Conservation (phyloP, 2,329 filamentous ascomycete genomes). For the Decorospora gaudefroyi region DNA sequence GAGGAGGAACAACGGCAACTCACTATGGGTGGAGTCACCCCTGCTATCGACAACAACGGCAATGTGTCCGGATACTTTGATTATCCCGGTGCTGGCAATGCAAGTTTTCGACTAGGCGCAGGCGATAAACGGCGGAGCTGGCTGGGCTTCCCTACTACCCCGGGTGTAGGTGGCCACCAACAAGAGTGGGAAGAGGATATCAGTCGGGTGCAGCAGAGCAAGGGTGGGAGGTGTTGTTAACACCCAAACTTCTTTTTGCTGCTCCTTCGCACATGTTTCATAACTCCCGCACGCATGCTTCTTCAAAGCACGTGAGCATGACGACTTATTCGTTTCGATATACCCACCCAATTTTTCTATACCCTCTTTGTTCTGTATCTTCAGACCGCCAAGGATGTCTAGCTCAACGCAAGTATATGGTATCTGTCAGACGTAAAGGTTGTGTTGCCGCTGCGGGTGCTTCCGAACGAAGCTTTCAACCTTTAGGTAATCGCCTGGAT, state of each 20-base stretch:
- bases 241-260: neutral
- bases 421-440: too few species aligned
- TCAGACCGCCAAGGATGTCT: too few species aligned
- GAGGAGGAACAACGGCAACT: conserved; percentile 57
- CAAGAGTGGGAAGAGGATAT: conserved; percentile 45
- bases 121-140: conserved; percentile 69
- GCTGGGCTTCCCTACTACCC: conserved; percentile 62
- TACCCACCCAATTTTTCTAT: conserved; percentile 18
- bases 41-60: conserved; percentile 45
- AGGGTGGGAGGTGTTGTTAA: conserved; percentile 46
- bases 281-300: neutral
- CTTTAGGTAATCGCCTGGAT: too few species aligned
- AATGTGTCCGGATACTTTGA: conserved; percentile 56
- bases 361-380: conserved; percentile 9
- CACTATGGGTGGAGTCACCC: conserved; percentile 51
- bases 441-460: too few species aligned
- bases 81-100: conserved; percentile 53
- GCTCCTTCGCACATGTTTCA: neutral
- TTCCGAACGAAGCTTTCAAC: too few species aligned
- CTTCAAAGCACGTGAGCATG: neutral
- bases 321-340: conserved; percentile 20
- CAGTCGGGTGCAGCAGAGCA: conserved; percentile 36
- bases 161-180: conserved; percentile 38
- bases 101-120: conserved; percentile 63
- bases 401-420: too few species aligned